Evolutionary conservation across 1,284 basidiomycete genomes (phyloP).

Genomic region (Fomitiporia mediterranea): DNA sequence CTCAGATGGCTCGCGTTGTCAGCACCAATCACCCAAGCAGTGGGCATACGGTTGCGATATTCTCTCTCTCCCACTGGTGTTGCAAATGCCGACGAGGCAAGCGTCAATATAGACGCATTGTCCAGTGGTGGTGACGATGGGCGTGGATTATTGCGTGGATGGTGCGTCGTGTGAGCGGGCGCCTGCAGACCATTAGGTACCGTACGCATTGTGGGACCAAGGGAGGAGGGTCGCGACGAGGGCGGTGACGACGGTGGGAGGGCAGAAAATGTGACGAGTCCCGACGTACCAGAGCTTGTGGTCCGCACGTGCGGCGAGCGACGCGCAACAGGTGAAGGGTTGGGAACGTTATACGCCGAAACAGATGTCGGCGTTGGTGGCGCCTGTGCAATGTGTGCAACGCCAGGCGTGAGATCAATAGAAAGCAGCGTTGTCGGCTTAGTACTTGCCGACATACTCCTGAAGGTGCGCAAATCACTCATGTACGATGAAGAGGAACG

Average conservation of each 20-base stretch:
- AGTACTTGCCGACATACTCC: conserved; percentile 82
- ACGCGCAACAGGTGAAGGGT: conserved; percentile 35
- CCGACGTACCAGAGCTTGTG: conserved; percentile 46
- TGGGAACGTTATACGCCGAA: conserved; percentile 13
- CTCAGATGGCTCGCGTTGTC: conserved; percentile 48
- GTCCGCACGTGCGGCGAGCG: conserved; percentile 53
- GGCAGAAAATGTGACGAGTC: conserved; percentile 66
- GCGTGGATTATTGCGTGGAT: conserved; percentile 92
- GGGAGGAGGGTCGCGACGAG: conserved; percentile 32
- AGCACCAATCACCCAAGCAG: conserved; percentile 33
- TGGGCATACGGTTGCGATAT: conserved; percentile 2
- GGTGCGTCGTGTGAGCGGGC: conserved; percentile 84
- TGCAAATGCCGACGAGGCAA: conserved; percentile 89
- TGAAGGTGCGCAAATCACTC: conserved; percentile 73
- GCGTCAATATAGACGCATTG: conserved; percentile 88
- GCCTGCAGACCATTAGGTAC: conserved; percentile 53
- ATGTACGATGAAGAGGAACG: conserved; percentile 75
- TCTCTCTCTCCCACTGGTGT: conserved; percentile 47
- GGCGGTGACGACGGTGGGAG: conserved; percentile 51
- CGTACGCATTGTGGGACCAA: conserved; percentile 30
- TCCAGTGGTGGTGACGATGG: conserved; percentile 87
- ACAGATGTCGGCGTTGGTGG: conserved; percentile 47
- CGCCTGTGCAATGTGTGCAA: conserved; percentile 90
- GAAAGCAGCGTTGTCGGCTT: conserved; percentile 93
- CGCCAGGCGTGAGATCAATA: conserved; percentile 73